Conservation (phyloP, 2,329 filamentous ascomycete species). For the Scedosporium aurantiacum region DNA sequence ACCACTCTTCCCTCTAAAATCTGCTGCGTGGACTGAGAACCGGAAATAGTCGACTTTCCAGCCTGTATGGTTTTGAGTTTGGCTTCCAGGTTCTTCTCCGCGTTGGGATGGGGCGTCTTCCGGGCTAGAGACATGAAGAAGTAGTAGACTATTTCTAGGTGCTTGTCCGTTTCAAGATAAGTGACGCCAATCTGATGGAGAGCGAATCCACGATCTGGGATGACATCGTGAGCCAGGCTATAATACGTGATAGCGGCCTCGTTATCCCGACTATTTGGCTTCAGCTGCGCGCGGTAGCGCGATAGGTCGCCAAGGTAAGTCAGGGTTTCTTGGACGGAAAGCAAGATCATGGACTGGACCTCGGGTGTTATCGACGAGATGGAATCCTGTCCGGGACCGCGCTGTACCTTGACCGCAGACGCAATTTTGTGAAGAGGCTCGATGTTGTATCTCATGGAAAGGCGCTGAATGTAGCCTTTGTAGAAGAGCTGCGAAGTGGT, state of each 20-base stretch:
- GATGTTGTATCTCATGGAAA: conserved; percentile 51
- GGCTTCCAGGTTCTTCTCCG: conserved; percentile 63
- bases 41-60: conserved; percentile 15
- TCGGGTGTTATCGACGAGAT: conserved; percentile 33
- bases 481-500: conserved; percentile 86
- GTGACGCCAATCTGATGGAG: conserved; percentile 90
- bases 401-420: conserved; percentile 28
- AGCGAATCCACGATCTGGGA: conserved; percentile 67
- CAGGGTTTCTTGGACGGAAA: conserved; percentile 71
- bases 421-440: conserved; percentile 35
- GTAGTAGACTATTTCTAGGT: conserved; percentile 79
- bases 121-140: conserved; percentile 75
- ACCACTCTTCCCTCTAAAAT: conserved; percentile 73
- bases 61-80: conserved; percentile 49
- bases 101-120: conserved; percentile 62
- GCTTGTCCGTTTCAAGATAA: conserved; percentile 63
- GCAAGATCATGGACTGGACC: conserved; percentile 49
- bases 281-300: conserved; percentile 69
- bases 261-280: conserved; percentile 64
- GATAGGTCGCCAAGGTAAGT: conserved; percentile 84
- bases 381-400: conserved; percentile 30
- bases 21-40: conserved; percentile 42
- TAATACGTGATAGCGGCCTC: conserved; percentile 78
- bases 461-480: conserved; percentile 67
- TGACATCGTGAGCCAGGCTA: conserved; percentile 64